Evolutionary conservation across 2,329 filamentous ascomycete species (phyloP).

Genomic region (Ciborinia camelliae): DNA sequence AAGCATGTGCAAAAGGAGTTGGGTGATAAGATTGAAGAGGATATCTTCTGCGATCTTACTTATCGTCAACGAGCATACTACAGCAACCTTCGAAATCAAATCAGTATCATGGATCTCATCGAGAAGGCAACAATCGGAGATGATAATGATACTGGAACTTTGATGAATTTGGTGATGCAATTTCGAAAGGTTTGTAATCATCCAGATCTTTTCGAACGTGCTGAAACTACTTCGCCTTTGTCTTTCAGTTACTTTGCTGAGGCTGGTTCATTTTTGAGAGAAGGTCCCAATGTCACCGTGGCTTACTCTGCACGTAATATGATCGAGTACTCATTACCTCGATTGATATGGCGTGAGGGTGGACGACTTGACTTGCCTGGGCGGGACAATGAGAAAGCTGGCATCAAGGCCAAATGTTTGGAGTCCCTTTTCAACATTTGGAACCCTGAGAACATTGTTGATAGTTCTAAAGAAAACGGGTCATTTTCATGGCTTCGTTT

Average conservation of each 20-base stretch:
- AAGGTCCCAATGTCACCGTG: constrained; percentile 75
- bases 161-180: constrained; percentile 99
- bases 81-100: constrained; percentile 87
- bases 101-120: constrained; percentile 97
- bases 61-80: constrained; percentile 96
- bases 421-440: constrained; percentile 87
- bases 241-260: constrained; percentile 86
- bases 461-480: constrained; percentile 57
- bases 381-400: constrained; percentile 68
- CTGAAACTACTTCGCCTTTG: constrained; percentile 84
- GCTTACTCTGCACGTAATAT: constrained; percentile 83
- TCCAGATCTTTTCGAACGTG: constrained; percentile 92
- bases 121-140: constrained; percentile 95
- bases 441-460: constrained; percentile 71
- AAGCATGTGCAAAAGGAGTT: constrained; percentile 99
- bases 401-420: constrained; percentile 76
- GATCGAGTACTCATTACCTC: constrained; percentile 81
- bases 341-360: constrained; percentile 75
- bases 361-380: constrained; percentile 74
- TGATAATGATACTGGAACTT: constrained; percentile 87
- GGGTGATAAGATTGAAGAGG: constrained; percentile 96
- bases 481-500: constrained; percentile 91
- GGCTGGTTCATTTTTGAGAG: constrained; percentile 89
- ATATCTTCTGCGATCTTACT: constrained; percentile 94
- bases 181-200: constrained; percentile 99